These are phyloP conservation scores for Trypanosomatidae sp. DNA, from an alignment of 208 protist genomes.

Conservation along the genomic window DNA sequence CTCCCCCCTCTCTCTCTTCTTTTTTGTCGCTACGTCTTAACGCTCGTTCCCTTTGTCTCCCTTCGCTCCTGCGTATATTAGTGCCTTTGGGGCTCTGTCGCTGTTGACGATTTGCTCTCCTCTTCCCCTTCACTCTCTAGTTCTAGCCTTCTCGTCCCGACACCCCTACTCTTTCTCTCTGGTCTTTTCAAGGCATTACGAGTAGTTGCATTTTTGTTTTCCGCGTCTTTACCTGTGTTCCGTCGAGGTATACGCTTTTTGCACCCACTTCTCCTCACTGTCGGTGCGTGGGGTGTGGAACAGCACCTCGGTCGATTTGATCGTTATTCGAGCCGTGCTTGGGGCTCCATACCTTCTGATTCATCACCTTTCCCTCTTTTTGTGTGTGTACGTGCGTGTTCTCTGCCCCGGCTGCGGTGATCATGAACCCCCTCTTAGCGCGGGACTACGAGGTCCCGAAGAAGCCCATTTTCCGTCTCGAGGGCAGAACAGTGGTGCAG, in stretches of 20 bases:
- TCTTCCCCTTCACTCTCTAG: neutral
- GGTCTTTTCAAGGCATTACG: neutral
- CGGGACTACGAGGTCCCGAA: conserved; percentile 87
- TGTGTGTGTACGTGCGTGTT: neutral
- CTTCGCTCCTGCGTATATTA: neutral
- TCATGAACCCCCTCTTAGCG: conserved; percentile 46
- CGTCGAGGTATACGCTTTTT: neutral
- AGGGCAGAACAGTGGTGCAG: conserved; percentile 76
- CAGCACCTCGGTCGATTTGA: neutral
- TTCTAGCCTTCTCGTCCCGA: neutral
- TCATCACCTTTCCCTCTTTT: neutral
- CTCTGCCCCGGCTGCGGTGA: neutral
- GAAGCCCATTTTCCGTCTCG: conserved; percentile 78
- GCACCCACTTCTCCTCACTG: neutral
- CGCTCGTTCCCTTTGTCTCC: neutral
- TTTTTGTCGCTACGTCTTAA: neutral
- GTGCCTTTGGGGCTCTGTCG: neutral
- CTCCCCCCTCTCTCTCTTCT: neutral
- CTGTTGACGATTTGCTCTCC: neutral
- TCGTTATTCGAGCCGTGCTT: neutral
- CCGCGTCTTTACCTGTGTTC: neutral
- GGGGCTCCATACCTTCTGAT: neutral
- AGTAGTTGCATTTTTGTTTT: neutral
- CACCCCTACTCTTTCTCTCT: neutral
- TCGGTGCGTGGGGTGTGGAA: neutral